Evolutionary conservation across 208 protist species (phyloP), one percentile per base, ranked within the genome.

Genomic region (Leishmania amazonensis): DNA sequence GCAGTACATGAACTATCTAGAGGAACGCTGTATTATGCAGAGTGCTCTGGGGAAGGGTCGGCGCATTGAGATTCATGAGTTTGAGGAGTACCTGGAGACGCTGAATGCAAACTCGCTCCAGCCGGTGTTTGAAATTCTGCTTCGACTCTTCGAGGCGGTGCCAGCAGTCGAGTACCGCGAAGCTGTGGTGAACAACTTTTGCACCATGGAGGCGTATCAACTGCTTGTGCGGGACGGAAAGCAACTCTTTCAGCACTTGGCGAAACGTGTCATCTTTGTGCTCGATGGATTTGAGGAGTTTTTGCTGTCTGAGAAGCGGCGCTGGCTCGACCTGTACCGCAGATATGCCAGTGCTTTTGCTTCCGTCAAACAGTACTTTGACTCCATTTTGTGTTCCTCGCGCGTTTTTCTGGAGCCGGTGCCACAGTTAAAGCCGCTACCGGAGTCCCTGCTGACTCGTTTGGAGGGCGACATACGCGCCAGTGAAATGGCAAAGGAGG

Each of bases 141-240:
- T 95, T 28, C 58, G 47, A 1, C 73, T 85, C 53, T 81, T 96
- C 15, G 74, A 88, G 49, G 79, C 81, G 19, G 47, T 95, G 35
- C 76, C 82, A 64, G 64, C 65, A 0, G 79, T 95, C 7, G 76
- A 84, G 35, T 95, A 90, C 53, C 76, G 80, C 17, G 93, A 95
- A 65, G n/a, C 80, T 8, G 88, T 93, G 35, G 88, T 96, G 19
- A 87, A 94, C 75, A 96, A 96, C 75, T 96, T 93, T 79, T 93
- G 89, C 81, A 93, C 93, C 0, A 79, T 95, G 65, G 89, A 93
- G 79, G 91, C 93, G 13, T 92, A 93, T 80, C 87, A 94, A 58
- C 83, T 85, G 8, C 13, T 96, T 35, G 65, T 96, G 11, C 70
- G 83, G 24, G 93, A 96, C 51, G 90, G 87, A 0, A 96, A 96